Evolutionary conservation across 169 alveolate species (phyloP), one percentile per base, ranked within the genome.

Genomic region (Plasmodium coatneyi): DNA sequence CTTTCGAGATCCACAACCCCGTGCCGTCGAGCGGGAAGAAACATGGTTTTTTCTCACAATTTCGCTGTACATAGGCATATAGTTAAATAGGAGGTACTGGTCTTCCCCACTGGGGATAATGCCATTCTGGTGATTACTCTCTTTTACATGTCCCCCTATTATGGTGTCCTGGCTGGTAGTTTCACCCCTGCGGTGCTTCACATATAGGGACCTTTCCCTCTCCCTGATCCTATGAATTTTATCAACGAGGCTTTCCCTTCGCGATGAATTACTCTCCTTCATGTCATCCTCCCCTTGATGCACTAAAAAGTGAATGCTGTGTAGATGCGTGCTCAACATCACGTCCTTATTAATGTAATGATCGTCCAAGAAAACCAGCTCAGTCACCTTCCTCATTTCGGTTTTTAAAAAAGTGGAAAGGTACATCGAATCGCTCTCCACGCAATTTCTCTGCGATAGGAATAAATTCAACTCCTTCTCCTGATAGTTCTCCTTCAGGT

Each of bases 311-410:
- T 71, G 19, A 34, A 34, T 16, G 46, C 81, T 91, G 71, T 91
- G 95, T n/a, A 71, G 39, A 71, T 81, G 87, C 5, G 95, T 91
- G 60, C 95, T 91, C 3, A 91, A 78, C 95, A 91, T 91, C 22
- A 91, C 60, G 78, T 91, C 95, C 72, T 91, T 80, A 71, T 81
- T 91, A 80, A 91, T 91, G 83, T 91, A 91, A 36, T 91, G 92
- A 9, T 91, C 84, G 2, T 82, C 92, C 28, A 91, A 28, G 52
- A 91, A 82, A 39, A 91, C 39, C 28, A 91, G 56, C 76, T 91
- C 95, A 5, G 71, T 78, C 39, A 71, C 92, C 60, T 91, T 91
- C 78, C 12, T 54, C 95, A 91, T 91, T 81, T 91, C 95, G 16
- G 25, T 71, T 32, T 81, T 71, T 30, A 91, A 71, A 81, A 80